Base-by-base conservation (phyloP, 2,329 filamentous ascomycete species). In the Ceratocystis ficicola region DNA sequence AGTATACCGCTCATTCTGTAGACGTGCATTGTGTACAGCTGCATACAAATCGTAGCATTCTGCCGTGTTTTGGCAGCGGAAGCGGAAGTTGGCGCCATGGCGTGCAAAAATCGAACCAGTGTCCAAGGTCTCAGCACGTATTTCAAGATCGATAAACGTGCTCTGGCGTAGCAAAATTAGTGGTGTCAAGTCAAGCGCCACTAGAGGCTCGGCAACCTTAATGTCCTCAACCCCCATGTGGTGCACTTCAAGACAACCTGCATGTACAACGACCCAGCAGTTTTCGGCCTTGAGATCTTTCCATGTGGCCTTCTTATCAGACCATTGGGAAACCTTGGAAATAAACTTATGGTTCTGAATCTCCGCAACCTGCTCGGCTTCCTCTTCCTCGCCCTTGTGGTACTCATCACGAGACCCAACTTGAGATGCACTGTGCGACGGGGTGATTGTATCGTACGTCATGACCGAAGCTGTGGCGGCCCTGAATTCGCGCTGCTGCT, bases 121-220 rank as follows among this genome's bases (percentile, higher is more conserved):
- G 25, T 80, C 75, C 55, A 88, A 88, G 30, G 92, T 88, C 1
- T 90, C 90, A 5, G 93, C 96, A 62, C 91, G 88, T 69, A 99
- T 90, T 70, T 95, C 94, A 65, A 99, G 89, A 73, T 99, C 94
- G 41, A 99, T 83, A 2, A 89, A 89, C 25, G 91, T 99, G 71
- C 92, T 94, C 72, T 93, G 88, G 69, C 93, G 85, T 68, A 97
- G 86, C 70, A 92, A 88, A 6, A 97, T 93, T 46, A 96, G 79
- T 0, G 94, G 94, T 0, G 93, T 97, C 52, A 99, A 83, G 72
- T 96, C 90, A 44, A 96, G 83, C 5, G 87, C 88, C 55, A 87
- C 77, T 22, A 86, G 74, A 3, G 83, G 83, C 44, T 77, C 75
- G 15, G 72, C 69, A 12, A 73, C 68, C 65, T 75, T 70, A 44